phyloP scores from a whole-genome alignment of 176 grass and related monocot species.

The Zoysia pacifica region DNA sequence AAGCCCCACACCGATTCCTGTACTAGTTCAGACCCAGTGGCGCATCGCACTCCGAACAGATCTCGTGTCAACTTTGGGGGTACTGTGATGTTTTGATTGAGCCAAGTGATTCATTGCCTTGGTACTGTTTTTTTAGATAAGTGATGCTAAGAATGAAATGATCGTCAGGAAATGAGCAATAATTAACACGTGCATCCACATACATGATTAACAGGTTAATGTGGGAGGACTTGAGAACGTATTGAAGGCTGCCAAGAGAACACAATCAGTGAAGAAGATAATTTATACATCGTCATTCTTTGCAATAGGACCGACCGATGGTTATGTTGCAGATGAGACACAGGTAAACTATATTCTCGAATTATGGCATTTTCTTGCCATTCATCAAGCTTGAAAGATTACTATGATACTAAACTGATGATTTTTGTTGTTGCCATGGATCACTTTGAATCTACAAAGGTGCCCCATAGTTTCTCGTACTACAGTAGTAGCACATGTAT shows the following conservation, averaged over 20 bases:
- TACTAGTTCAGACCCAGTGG: not conserved
- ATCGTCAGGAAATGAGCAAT: not conserved
- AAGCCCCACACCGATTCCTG: not conserved
- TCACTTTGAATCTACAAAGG: not conserved
- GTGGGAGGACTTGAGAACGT: constrained; percentile 89
- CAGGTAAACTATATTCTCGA: constrained; percentile 51
- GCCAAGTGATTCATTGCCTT: not conserved
- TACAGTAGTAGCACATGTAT: no score
- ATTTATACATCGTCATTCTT: constrained; percentile 88
- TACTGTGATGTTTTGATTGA: not conserved
- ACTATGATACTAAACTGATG: not conserved
- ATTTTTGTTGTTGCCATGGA: not conserved
- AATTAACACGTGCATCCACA: not conserved
- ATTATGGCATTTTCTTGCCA: not conserved
- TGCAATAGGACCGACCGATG: constrained; percentile 75
- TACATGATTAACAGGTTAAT: constrained; percentile 63
- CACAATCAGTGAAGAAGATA: constrained; percentile 71
- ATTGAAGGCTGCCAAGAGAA: constrained; percentile 57
- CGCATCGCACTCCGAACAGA: not conserved
- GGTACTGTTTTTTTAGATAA: not conserved
- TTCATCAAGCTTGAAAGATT: not conserved
- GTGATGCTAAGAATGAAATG: not conserved
- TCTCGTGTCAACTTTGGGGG: not conserved
- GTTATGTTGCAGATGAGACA: constrained; percentile 83
- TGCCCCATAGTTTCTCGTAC: not conserved